Conservation (phyloP, 805 yeast genomes). For the Danielia reshetovae region DNA sequence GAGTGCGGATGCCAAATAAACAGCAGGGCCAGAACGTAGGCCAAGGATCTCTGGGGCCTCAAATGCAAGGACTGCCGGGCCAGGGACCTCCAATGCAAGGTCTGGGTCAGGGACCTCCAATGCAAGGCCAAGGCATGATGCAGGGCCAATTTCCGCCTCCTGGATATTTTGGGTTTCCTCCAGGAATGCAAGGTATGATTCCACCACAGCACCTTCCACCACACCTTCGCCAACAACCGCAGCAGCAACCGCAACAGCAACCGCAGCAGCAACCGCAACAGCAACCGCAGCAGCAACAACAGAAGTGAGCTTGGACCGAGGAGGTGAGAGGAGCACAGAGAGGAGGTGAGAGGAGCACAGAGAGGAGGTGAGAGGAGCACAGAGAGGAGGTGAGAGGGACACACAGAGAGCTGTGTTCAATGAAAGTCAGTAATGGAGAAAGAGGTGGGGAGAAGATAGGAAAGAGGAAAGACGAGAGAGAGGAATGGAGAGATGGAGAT, state of each 20-base stretch:
- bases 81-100: constrained; percentile 1
- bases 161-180: constrained; percentile 7
- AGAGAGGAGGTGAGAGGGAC: too few relatives aligned
- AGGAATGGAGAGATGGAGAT: too few relatives aligned
- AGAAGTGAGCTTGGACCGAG: too few relatives aligned
- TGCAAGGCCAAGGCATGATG: constrained; percentile 1
- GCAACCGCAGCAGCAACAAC: constrained; percentile 11
- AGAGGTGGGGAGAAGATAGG: too few relatives aligned
- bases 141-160: constrained; percentile 5
- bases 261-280: constrained; percentile 9
- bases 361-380: too few relatives aligned
- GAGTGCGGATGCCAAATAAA: constrained; percentile 6
- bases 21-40: constrained; percentile 1
- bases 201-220: constrained; percentile 11
- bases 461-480: too few relatives aligned
- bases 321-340: too few relatives aligned
- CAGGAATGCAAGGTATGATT: constrained; percentile 7
- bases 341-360: too few relatives aligned
- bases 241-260: constrained; percentile 8
- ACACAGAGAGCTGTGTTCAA: too few relatives aligned
- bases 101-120: not conserved
- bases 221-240: constrained; percentile 6
- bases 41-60: constrained; percentile 12
- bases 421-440: too few relatives aligned
- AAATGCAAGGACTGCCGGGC: constrained; percentile 20